Evolutionary conservation across 768 basidiomycete species (phyloP), one percentile per base, ranked within the genome.

Genomic region (Naganishia vishniacii): DNA sequence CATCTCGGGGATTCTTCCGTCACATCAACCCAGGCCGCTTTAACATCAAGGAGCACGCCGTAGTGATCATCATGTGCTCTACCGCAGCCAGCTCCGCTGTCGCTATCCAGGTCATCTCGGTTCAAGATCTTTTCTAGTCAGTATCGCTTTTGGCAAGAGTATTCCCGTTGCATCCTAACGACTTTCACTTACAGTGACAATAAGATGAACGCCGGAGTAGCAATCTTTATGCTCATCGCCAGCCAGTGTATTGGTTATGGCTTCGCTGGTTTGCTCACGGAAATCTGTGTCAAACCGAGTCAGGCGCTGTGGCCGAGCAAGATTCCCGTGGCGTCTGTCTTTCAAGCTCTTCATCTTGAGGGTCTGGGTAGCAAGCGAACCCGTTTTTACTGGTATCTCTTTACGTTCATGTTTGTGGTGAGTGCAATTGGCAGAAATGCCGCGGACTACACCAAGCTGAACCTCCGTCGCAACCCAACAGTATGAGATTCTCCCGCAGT

Each of bases 401-500:
- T 76, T 68, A 51, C 65, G 47, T 68, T 53, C 42, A 73, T 74
- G 62, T 75, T 73, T 61, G 42, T 56, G 67, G 48, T 67, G 51
- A 44, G 53, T 67, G n/a, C n/a, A n/a, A 37, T 59, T 65, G 37
- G 56, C 58, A 40, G 16, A 8, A 40, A 16, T 40, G n/a, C n/a
- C n/a, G n/a, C n/a, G n/a, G n/a, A n/a, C 28, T 34, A 63, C 28
- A 60, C 65, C 56, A 60, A 68, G 45, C 48, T 42, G 13, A 34
- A 70, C 68, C 79, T 73, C 72, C 76, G 78, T 31, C 7, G 8
- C 5, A 34, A 51, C 20, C 9, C 20, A 9, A 12, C 23, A 56
- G 53, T 56, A 56, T 18, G 53, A 56, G 66, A 79, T 79, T 66
- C 66, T 80, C 34, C 80, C 79, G 37, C 78, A 80, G 70, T 80